A percentile compares a stretch with the other conserved stretches of the same genome.
Evolutionary conservation across 805 yeast genomes (phyloP).

Genomic region (Metschnikowia dekortorum): DNA sequence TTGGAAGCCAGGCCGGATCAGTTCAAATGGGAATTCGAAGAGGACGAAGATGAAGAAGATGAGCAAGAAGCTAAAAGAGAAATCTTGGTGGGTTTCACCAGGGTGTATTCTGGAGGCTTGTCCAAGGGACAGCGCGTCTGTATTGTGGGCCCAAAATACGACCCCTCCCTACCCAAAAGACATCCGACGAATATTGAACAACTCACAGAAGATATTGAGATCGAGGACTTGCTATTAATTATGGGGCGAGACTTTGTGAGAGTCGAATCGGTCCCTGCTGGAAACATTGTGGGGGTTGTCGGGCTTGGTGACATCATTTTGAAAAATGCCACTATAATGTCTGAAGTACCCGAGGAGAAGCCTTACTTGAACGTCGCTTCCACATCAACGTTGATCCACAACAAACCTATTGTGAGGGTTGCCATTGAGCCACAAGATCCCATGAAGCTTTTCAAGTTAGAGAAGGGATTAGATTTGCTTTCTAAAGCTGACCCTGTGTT

Average conservation of each 20-base stretch:
- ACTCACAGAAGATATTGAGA: conserved; percentile 51
- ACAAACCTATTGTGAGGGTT: conserved; percentile 91
- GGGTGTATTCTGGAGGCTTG: conserved; percentile 84
- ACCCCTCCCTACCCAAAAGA: conserved; percentile 46
- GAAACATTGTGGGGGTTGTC: conserved; percentile 90
- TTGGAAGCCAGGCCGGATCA: conserved; percentile 29
- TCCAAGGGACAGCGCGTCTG: conserved; percentile 68
- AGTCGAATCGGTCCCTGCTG: conserved; percentile 81
- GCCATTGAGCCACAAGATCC: conserved; percentile 96
- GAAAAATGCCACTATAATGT: conserved; percentile 79
- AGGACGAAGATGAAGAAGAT: conserved; percentile 46
- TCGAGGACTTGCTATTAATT: conserved; percentile 69
- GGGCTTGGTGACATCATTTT: conserved; percentile 80
- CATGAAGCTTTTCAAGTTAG: conserved; percentile 68
- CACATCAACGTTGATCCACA: conserved; percentile 44
- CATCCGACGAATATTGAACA: conserved; percentile 43
- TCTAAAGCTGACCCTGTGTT: conserved; percentile 94
- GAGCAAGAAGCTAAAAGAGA: conserved; percentile 49
- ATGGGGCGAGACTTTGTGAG: conserved; percentile 92
- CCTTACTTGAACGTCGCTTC: conserved; percentile 65
- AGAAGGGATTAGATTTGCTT: conserved; percentile 69
- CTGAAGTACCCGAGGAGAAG: conserved; percentile 56
- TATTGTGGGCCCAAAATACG: conserved; percentile 83
- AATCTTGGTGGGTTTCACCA: conserved; percentile 78
- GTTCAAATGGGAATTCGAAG: conserved; percentile 46